Base-by-base conservation (phyloP, 768 basidiomycete species). In the Stropharia rugosoannulata region DNA sequence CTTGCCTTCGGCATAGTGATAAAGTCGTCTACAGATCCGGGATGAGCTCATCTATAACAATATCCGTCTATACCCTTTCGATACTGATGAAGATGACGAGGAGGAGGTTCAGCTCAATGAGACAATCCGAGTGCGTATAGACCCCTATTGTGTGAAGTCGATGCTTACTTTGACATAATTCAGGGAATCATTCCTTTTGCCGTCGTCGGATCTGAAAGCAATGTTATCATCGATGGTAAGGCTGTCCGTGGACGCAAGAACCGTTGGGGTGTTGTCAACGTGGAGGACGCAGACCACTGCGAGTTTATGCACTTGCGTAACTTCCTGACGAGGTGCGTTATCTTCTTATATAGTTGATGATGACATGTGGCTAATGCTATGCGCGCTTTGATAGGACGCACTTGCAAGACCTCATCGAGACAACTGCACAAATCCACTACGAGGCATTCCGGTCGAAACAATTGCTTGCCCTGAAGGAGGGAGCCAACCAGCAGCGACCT, bases 391-490 rank as follows among this genome's bases (percentile, higher is more conserved):
- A n/a, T 57, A 90, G 95, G 74, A 96, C 96, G 29, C 97, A 99
- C 75, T 73, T 99, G 68, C 96, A 99, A 73, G 96, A 98, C 68
- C 76, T 99, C 69, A 99, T 99, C 69, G 96, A 99, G 80, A 97
- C 96, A 54, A 98, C 97, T 9, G 95, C 97, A 10, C 92, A 95
- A 73, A 97, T 96, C 71, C 96, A 99, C 76, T 99, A 98, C 71
- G 96, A 99, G 79, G 94, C 95, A 8, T 99, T 99, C 93, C 87
- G 96, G 61, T 96, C 94, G 64, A 98, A 98, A 78, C 96, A 99
- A 77, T 75, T 98, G 62, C 80, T 98, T 45, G 96, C 96, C 12
- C 84, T 98, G 66, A 98, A 98, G 81, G 96, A 98, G 75, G 90
- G 91, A 38, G 93, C 93, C 57, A 87, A 84, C 71, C 82, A 84